These are phyloP conservation scores for Hymenochaete sp. DNA, from an alignment of 1,284 basidiomycete genomes.

Conservation along the genomic window DNA sequence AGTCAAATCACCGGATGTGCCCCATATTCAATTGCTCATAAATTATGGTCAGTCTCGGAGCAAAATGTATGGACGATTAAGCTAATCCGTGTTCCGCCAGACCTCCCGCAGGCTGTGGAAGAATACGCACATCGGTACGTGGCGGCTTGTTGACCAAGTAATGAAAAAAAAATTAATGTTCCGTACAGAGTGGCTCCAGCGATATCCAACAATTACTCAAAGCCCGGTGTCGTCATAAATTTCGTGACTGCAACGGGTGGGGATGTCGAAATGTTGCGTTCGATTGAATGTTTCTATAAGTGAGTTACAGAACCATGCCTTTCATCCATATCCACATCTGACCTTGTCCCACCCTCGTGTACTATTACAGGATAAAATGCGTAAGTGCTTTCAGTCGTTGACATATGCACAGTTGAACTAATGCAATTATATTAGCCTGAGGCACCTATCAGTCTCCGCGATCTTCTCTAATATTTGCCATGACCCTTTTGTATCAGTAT, in stretches of 20 bases:
- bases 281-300: conserved; percentile 96
- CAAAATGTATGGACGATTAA: not conserved
- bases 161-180: conserved; percentile 5
- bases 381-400: conserved; percentile 52
- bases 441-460: conserved; percentile 79
- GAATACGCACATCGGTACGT: conserved; percentile 85
- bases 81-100: conserved; percentile 31
- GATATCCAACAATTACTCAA: conserved; percentile 69
- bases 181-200: conserved; percentile 64
- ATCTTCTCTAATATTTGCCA: conserved; percentile 62
- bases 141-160: not conserved
- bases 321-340: conserved; percentile 4
- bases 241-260: conserved; percentile 95
- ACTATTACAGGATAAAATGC: conserved; percentile 71
- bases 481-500: conserved; percentile 71
- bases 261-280: conserved; percentile 94
- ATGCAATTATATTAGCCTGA: conserved; percentile 51
- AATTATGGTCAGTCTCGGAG: conserved; percentile 62
- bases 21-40: conserved; percentile 84
- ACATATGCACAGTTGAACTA: too few species aligned
- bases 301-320: conserved; percentile 30
- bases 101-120: conserved; percentile 91
- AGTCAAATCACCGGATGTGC: conserved; percentile 81
- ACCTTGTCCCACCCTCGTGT: conserved; percentile 18
- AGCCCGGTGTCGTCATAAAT: conserved; percentile 85